Conservation (phyloP, 306 rosid genomes). For the Cucumis hystrix region DNA sequence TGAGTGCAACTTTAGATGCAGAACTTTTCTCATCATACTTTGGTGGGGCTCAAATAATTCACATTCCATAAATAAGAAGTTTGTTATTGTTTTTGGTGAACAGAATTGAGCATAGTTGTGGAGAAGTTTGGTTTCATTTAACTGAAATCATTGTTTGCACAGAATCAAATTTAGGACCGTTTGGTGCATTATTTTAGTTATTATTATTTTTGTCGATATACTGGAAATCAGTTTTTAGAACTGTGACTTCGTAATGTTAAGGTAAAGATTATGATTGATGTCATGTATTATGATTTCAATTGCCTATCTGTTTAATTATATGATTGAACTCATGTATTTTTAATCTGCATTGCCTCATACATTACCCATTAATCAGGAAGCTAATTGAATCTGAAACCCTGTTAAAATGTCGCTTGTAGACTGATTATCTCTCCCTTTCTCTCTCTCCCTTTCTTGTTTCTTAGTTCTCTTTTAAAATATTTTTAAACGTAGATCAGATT, state of each 20-base stretch:
- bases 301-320: background rate
- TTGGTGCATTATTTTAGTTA: background rate
- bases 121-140: background rate
- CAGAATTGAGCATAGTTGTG: background rate
- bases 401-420: background rate
- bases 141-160: background rate
- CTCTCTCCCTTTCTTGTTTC: too few species aligned
- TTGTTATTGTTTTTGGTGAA: background rate
- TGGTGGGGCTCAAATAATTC: slow-evolving; percentile 41
- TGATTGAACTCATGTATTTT: background rate
- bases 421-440: background rate
- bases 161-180: background rate
- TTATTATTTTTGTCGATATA: too few species aligned
- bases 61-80: slow-evolving; percentile 43
- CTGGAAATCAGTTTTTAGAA: background rate
- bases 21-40: slow-evolving; percentile 80
- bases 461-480: too few species aligned
- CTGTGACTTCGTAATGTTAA: background rate
- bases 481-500: background rate
- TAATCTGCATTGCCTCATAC: background rate
- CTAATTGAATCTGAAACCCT: background rate
- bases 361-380: background rate
- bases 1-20: slow-evolving; percentile 98
- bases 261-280: too few species aligned
- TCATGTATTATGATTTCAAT: too few species aligned